phyloP scores from a whole-genome alignment of 345 rosid species.

The Eucalyptus decipiens region DNA sequence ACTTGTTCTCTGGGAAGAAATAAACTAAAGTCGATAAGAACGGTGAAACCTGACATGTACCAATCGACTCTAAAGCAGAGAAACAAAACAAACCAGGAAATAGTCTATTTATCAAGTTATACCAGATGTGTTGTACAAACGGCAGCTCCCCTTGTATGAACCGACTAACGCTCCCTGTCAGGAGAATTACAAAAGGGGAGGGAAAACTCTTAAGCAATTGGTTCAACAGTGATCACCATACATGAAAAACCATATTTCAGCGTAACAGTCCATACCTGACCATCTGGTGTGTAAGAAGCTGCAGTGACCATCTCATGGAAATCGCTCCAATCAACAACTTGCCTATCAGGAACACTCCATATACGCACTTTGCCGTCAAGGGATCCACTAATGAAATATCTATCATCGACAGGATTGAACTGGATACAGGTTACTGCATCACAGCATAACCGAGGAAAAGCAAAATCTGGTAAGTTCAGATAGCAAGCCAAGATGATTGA shows the following conservation, averaged over 20 bases:
- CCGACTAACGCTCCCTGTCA: conserved; percentile 84
- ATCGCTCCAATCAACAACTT: conserved; percentile 96
- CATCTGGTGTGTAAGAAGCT: conserved; percentile 95
- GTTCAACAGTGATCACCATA: not conserved
- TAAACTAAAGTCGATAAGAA: not conserved
- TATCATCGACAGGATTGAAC: conserved; percentile 95
- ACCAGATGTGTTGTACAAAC: conserved; percentile 63
- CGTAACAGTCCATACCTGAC: conserved; percentile 41
- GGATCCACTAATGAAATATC: conserved; percentile 95
- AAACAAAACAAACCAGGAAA: not conserved
- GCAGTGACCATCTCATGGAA: conserved; percentile 98
- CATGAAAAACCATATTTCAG: not conserved
- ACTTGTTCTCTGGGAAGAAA: conserved; percentile 58
- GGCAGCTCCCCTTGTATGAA: conserved; percentile 90
- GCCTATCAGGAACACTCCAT: conserved; percentile 93
- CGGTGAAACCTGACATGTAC: not conserved
- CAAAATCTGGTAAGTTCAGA: not conserved
- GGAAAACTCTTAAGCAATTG: not conserved
- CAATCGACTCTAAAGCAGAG: not conserved
- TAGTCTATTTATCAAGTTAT: not conserved
- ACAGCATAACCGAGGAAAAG: not conserved
- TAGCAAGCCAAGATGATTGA: not conserved
- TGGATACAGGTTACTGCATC: conserved; percentile 96
- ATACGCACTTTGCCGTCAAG: conserved; percentile 94
- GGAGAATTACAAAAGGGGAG: conserved; percentile 1